Base-by-base conservation (phyloP, 345 rosid genomes). In the Eucalyptus urophylla region DNA sequence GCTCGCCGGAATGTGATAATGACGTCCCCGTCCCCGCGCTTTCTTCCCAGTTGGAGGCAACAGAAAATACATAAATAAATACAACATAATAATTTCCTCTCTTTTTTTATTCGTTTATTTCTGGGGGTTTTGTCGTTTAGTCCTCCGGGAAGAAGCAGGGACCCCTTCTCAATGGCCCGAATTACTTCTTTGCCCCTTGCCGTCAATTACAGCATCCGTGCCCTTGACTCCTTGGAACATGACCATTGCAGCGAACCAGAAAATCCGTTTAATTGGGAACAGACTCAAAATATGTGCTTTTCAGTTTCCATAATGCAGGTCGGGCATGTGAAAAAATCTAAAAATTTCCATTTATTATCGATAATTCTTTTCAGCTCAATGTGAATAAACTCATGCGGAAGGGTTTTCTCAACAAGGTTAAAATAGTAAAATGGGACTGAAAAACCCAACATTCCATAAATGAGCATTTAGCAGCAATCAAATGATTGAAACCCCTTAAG, bases 1-100 rank as follows among this genome's bases (percentile, higher is more conserved):
- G 88, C 45, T 27, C 17, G n/a, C 22, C 9, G 24, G 44, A 31
- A 44, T 5, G 8, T 3, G 2, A 21, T 67, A 90, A 93, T 92
- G 88, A 92, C 95, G 91, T 6, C 27, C 21, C 88, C 76, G 45
- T 16, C 60, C 60, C 62, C 33, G 13, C 58, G 25, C 15, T 53
- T 49, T 14, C 87, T 49, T n/a, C 37, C 47, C 83, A 15, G 11
- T 6, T 76, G 15, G 83, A 37, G 47, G 85, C 47, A 76, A 40
- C 1, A 76, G 37, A 86, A 86, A 49, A 25, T 45, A 85, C 27
- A 22, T 21, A 27, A 85, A 13, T 37, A 62, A 62, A 62, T 13
- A 13, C 8, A 0, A 62, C n/a, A 9, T 62, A 62, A 12, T 62
- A 62, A 13, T 62, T 62, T 29, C 69, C 69, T 62, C 29, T 65